phyloP scores from a whole-genome alignment of 2,329 filamentous ascomycete genomes.

The Incumbomyces delicatus region DNA sequence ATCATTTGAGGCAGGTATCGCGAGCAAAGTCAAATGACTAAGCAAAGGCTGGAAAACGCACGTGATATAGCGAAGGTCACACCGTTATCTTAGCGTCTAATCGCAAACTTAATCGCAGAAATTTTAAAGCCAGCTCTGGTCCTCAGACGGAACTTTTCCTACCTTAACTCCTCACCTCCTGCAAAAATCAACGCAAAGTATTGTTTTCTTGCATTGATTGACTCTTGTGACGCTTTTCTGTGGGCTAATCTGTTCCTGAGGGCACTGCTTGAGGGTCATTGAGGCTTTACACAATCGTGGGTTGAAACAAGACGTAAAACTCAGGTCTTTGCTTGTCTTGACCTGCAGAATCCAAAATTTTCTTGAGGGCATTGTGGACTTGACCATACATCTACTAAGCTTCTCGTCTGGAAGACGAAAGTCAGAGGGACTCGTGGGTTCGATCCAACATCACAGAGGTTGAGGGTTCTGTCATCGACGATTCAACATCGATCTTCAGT shows the following conservation, averaged over 20 bases:
- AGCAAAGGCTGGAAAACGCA: no score
- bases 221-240: constrained; percentile 20
- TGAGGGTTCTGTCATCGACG: not conserved
- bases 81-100: no score
- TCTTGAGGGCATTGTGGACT: constrained; percentile 3
- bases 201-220: constrained; percentile 18
- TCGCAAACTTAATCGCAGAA: no score
- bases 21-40: no score
- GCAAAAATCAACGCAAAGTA: not conserved
- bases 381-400: constrained; percentile 5
- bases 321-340: constrained; percentile 8
- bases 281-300: not conserved
- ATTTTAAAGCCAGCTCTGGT: no score
- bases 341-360: not conserved
- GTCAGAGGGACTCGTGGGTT: constrained; percentile 26
- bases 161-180: not conserved
- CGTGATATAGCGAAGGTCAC: no score
- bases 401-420: not conserved
- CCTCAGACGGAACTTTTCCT: constrained; percentile 1
- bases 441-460: constrained; percentile 24
- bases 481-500: constrained; percentile 9
- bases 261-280: constrained; percentile 20
- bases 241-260: constrained; percentile 36
- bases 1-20: no score
- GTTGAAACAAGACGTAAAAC: not conserved